Percentiles rank a stretch among this genome's conserved stretches.
These are phyloP conservation scores for Collybiopsis luxurians DNA, from an alignment of 768 basidiomycete genomes.

Conservation along the genomic window DNA sequence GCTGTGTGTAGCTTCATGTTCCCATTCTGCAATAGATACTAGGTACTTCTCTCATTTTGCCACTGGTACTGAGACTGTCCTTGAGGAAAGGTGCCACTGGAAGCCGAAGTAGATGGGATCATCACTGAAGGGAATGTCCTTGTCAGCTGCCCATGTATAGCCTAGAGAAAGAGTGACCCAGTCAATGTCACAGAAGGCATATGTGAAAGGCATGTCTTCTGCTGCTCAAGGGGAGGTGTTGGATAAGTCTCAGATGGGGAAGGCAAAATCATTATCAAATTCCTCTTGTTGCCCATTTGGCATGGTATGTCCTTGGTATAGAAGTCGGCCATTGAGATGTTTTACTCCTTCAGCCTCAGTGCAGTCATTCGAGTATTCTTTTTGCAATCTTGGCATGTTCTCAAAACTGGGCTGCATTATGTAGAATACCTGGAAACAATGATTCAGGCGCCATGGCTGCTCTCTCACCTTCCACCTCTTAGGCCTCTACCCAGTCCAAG, in stretches of 20 bases:
- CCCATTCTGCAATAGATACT: conserved; percentile 25
- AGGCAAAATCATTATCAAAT: conserved; percentile 28
- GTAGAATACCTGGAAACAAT: conserved; percentile 52
- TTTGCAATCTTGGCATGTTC: too few species aligned
- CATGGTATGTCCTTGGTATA: conserved; percentile 19
- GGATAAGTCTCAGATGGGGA: conserved; percentile 21
- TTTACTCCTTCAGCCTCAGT: too few species aligned
- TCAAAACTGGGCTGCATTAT: too few species aligned
- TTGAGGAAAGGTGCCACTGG: conserved; percentile 23
- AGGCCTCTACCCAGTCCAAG: conserved; percentile 47
- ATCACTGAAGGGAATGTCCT: conserved; percentile 20
- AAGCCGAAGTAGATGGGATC: conserved; percentile 26
- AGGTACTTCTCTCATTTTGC: conserved; percentile 27
- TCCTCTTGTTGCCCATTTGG: conserved; percentile 20
- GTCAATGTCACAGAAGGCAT: conserved; percentile 32
- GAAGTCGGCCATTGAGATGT: conserved; percentile 10
- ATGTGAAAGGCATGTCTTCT: conserved; percentile 17
- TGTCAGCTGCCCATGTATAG: conserved; percentile 28
- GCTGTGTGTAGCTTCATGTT: conserved; percentile 16
- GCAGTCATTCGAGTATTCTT: too few species aligned
- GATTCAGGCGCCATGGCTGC: conserved; percentile 54
- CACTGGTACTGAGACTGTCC: conserved; percentile 19
- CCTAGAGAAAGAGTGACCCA: conserved; percentile 25
- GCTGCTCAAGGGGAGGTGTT: conserved; percentile 12
- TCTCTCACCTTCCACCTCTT: conserved; percentile 48